Percentiles rank a stretch among this genome's conserved stretches.
Evolutionary conservation across 1,139 yeast species (phyloP).

Genomic region (Nakaseomyces glabratus): DNA sequence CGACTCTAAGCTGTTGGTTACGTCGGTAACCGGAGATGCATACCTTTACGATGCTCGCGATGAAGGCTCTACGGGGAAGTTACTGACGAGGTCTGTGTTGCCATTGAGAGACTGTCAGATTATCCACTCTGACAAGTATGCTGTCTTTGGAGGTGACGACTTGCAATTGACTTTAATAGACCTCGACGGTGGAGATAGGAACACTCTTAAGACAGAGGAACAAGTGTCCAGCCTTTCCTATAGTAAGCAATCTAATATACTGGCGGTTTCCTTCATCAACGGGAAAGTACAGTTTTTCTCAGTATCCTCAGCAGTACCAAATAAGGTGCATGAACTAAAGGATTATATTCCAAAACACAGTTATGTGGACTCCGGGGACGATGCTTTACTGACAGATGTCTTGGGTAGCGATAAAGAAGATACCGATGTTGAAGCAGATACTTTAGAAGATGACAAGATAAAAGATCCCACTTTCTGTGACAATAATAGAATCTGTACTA

Average conservation of each 20-base stretch:
- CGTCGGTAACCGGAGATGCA: constrained; percentile 27
- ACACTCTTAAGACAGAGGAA: constrained; percentile 38
- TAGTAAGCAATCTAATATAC: constrained; percentile 48
- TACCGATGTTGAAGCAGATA: constrained; percentile 32
- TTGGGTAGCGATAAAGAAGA: constrained; percentile 23
- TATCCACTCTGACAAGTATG: constrained; percentile 62
- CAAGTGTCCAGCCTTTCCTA: constrained; percentile 56
- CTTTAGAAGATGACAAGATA: constrained; percentile 25
- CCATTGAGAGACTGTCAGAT: constrained; percentile 60
- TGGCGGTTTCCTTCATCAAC: constrained; percentile 57
- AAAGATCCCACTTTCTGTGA: constrained; percentile 24
- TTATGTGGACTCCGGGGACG: constrained; percentile 28
- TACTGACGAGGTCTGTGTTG: constrained; percentile 35
- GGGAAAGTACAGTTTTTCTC: constrained; percentile 63
- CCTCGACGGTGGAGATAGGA: constrained; percentile 33
- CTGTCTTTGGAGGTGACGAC: constrained; percentile 73
- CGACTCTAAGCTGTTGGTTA: constrained; percentile 16
- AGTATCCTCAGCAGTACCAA: constrained; percentile 39
- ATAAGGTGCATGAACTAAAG: constrained; percentile 36
- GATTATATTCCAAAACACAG: constrained; percentile 33
- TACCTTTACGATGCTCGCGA: constrained; percentile 13
- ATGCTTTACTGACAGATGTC: constrained; percentile 12
- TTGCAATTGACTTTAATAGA: constrained; percentile 50
- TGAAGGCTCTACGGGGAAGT: constrained; percentile 12
- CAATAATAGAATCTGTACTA: constrained; percentile 35